These are phyloP conservation scores for Arthrobotrys entomopaga DNA, from an alignment of 2,329 filamentous ascomycete species.

Conservation along the genomic window DNA sequence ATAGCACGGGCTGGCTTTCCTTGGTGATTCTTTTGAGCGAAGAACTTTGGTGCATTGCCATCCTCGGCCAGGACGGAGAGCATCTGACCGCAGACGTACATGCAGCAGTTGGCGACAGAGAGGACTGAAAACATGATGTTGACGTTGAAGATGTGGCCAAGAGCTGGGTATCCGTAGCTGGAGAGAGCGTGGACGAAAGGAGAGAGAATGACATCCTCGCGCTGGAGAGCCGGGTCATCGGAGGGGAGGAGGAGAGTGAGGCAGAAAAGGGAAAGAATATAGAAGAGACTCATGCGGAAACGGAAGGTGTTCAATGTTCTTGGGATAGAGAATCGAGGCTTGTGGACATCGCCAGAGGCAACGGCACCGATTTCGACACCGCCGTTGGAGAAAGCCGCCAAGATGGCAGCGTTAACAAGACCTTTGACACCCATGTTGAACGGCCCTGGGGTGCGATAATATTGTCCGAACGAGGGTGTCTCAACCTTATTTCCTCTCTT, in stretches of 20 bases:
- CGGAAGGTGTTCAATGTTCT: constrained; percentile 53
- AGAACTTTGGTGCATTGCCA: constrained; percentile 42
- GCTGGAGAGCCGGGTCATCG: constrained; percentile 39
- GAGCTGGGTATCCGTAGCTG: constrained; percentile 39
- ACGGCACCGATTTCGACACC: constrained; percentile 53
- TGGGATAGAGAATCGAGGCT: constrained; percentile 50
- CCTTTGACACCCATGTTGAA: constrained; percentile 54
- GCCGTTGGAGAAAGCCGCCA: constrained; percentile 54
- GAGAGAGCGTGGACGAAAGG: constrained; percentile 43
- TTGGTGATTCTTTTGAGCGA: constrained; percentile 33
- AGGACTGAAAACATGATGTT: constrained; percentile 51
- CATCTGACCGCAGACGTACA: constrained; percentile 52
- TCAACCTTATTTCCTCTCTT: constrained; percentile 34
- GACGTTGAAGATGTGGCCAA: constrained; percentile 49
- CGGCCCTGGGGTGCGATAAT: constrained; percentile 35
- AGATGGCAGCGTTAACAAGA: constrained; percentile 45
- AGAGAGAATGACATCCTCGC: constrained; percentile 38
- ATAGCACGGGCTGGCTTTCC: constrained; percentile 51
- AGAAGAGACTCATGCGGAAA: constrained; percentile 55
- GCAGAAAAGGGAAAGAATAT: constrained; percentile 47
- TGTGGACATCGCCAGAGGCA: constrained; percentile 51
- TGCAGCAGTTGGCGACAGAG: constrained; percentile 52
- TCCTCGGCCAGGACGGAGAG: constrained; percentile 50
- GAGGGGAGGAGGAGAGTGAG: constrained; percentile 41
- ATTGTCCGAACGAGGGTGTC: constrained; percentile 38